These are phyloP conservation scores for Fusarium foetens DNA, from an alignment of 2,329 filamentous ascomycete genomes.

Conservation along the genomic window DNA sequence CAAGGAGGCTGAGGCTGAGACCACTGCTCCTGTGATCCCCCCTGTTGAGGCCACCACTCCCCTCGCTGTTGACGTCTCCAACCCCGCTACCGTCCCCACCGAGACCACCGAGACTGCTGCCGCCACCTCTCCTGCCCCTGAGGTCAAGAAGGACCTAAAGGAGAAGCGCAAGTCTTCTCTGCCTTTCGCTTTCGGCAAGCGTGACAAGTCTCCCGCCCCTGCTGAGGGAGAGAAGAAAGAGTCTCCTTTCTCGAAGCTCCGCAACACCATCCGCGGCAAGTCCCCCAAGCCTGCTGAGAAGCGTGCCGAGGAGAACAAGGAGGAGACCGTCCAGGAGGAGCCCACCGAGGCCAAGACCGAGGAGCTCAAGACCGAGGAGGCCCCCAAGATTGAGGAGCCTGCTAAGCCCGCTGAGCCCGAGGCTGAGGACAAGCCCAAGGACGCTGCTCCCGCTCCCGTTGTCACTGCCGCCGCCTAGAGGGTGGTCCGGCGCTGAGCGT, in stretches of 20 bases:
- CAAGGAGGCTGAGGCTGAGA: slow-evolving; percentile 61
- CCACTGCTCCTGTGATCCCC: slow-evolving; percentile 68
- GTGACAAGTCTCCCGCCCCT: slow-evolving; percentile 69
- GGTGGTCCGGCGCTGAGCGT: slow-evolving; percentile 40
- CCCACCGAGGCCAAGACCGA: slow-evolving; percentile 52
- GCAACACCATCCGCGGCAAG: slow-evolving; percentile 65
- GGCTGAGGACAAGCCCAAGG: slow-evolving; percentile 55
- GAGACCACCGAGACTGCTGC: slow-evolving; percentile 59
- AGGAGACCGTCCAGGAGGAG: slow-evolving; percentile 53
- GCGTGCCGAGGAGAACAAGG: slow-evolving; percentile 49
- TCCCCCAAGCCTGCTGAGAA: slow-evolving; percentile 53
- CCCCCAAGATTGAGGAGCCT: slow-evolving; percentile 66
- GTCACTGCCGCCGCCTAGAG: slow-evolving; percentile 64
- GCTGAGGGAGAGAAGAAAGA: slow-evolving; percentile 71
- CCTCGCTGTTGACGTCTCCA: slow-evolving; percentile 64
- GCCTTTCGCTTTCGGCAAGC: slow-evolving; percentile 81
- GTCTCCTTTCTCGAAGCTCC: slow-evolving; percentile 69
- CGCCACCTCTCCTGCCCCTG: slow-evolving; percentile 57
- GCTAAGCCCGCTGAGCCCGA: slow-evolving; percentile 50
- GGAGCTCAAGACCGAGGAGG: slow-evolving; percentile 49
- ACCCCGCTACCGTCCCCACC: slow-evolving; percentile 57
- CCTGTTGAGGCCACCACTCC: slow-evolving; percentile 67
- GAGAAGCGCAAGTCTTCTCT: slow-evolving; percentile 85
- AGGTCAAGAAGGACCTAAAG: slow-evolving; percentile 73
- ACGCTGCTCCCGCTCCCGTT: slow-evolving; percentile 55